phyloP scores from a whole-genome alignment of 768 basidiomycete species.

The Harrya chromipes region DNA sequence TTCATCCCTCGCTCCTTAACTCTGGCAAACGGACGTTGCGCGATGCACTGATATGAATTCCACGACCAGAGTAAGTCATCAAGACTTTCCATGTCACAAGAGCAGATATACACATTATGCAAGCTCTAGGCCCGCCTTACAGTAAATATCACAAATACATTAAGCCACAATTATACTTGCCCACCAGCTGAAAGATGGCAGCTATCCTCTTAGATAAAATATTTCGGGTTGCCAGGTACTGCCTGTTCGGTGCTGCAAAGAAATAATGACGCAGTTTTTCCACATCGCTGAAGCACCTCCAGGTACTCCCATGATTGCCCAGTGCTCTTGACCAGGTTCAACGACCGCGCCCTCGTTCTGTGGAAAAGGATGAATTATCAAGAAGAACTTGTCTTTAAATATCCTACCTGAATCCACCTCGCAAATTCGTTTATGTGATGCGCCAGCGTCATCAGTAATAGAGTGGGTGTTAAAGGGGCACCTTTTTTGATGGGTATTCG shows the following conservation, averaged over 20 bases:
- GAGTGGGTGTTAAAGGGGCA: slow-evolving; percentile 28
- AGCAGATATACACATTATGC: slow-evolving; percentile 1
- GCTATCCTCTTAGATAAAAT: slow-evolving; percentile 27
- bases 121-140: slow-evolving; percentile 16
- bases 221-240: slow-evolving; percentile 44
- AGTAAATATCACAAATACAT: slow-evolving; percentile 6
- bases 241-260: slow-evolving; percentile 38
- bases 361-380: neutral
- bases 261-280: slow-evolving; percentile 37
- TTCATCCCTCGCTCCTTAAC: neutral
- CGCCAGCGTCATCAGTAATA: slow-evolving; percentile 32
- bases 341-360: slow-evolving; percentile 28
- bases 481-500: slow-evolving; percentile 35
- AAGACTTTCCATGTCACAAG: neutral
- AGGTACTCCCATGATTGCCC: slow-evolving; percentile 30
- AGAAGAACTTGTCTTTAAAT: neutral
- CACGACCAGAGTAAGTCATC: slow-evolving; percentile 1
- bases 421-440: slow-evolving; percentile 32
- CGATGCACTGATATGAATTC: neutral
- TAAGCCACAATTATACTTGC: slow-evolving; percentile 3
- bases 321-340: slow-evolving; percentile 38
- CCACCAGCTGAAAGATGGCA: neutral
- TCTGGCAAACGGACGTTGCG: neutral
- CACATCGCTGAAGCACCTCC: slow-evolving; percentile 21
- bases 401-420: slow-evolving; percentile 32